These are phyloP conservation scores for Geotrichum ghanense DNA, from an alignment of 805 yeast genomes.

Conservation along the genomic window DNA sequence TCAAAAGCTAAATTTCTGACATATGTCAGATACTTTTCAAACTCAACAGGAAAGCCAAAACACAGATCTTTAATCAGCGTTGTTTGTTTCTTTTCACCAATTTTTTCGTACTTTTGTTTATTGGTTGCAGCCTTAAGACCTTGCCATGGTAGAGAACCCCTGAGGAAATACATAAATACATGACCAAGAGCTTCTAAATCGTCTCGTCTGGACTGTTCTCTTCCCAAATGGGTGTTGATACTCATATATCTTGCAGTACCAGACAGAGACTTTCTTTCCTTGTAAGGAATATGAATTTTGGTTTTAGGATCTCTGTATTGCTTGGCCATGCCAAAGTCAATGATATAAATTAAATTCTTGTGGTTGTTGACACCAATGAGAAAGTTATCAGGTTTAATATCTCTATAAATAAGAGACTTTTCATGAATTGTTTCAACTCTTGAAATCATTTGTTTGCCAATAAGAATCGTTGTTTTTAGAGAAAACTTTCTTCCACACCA, in stretches of 20 bases:
- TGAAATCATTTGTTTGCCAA: conserved; percentile 88
- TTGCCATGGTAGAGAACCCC: conserved; percentile 98
- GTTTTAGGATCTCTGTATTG: conserved; percentile 95
- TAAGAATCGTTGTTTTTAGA: conserved; percentile 83
- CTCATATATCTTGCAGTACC: conserved; percentile 99
- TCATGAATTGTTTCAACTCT: conserved; percentile 81
- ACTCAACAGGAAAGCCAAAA: conserved; percentile 81
- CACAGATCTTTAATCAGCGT: conserved; percentile 81
- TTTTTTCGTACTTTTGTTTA: conserved; percentile 93
- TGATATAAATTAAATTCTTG: conserved; percentile 72
- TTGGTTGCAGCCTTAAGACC: conserved; percentile 95
- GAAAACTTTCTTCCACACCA: conserved; percentile 94
- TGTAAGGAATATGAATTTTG: conserved; percentile 88
- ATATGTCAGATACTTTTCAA: conserved; percentile 80
- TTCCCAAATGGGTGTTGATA: conserved; percentile 91
- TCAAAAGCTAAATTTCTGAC: conserved; percentile 87
- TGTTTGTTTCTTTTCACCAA: conserved; percentile 90
- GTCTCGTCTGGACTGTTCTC: conserved; percentile 95
- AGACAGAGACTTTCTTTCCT: conserved; percentile 89
- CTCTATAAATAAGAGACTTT: conserved; percentile 86
- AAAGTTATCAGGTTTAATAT: conserved; percentile 95
- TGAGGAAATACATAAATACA: conserved; percentile 85
- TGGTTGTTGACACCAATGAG: conserved; percentile 83
- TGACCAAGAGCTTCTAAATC: conserved; percentile 92
- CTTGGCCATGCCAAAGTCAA: conserved; percentile 98